phyloP scores from a whole-genome alignment of 495 filamentous ascomycete genomes.

The Pseudotulostoma volvatum region DNA sequence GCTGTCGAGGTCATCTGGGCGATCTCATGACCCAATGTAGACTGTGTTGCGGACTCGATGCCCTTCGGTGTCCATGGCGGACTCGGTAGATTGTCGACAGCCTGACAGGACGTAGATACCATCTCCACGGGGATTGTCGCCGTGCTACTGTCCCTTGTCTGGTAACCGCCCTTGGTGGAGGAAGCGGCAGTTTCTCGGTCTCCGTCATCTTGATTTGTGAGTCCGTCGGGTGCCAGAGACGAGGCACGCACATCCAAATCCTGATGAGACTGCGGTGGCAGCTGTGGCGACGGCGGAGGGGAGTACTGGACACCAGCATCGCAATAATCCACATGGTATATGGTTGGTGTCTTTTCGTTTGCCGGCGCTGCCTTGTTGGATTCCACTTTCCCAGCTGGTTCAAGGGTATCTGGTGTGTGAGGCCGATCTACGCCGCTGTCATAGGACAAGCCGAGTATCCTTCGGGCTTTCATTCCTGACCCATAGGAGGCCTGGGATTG shows the following conservation, averaged over 20 bases:
- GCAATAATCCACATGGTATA: slow-evolving; percentile 31
- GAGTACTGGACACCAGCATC: slow-evolving; percentile 72
- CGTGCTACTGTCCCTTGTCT: slow-evolving; percentile 16
- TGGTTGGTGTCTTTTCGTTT: slow-evolving; percentile 6
- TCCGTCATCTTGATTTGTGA: slow-evolving; percentile 37
- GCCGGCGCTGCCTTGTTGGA: not conserved
- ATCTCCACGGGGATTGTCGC: slow-evolving; percentile 30
- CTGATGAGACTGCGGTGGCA: slow-evolving; percentile 16
- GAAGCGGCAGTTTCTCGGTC: not conserved
- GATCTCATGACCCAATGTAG: slow-evolving; percentile 2
- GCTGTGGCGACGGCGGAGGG: slow-evolving; percentile 56
- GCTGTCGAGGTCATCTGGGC: slow-evolving; percentile 36
- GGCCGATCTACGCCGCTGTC: slow-evolving; percentile 10
- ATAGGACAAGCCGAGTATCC: slow-evolving; percentile 31
- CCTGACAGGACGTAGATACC: slow-evolving; percentile 61
- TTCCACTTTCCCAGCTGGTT: not conserved
- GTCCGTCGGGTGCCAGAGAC: slow-evolving; percentile 6
- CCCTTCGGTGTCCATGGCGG: slow-evolving; percentile 53
- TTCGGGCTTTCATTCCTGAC: slow-evolving; percentile 31
- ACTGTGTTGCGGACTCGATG: slow-evolving; percentile 17
- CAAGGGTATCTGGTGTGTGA: not conserved
- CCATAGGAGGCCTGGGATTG: slow-evolving; percentile 25
- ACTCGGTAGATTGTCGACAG: slow-evolving; percentile 46
- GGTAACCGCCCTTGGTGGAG: not conserved
- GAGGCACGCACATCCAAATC: slow-evolving; percentile 15